These are phyloP conservation scores for Bonia amplexicaulis DNA, from an alignment of 176 grass and related monocot genomes.

Conservation along the genomic window DNA sequence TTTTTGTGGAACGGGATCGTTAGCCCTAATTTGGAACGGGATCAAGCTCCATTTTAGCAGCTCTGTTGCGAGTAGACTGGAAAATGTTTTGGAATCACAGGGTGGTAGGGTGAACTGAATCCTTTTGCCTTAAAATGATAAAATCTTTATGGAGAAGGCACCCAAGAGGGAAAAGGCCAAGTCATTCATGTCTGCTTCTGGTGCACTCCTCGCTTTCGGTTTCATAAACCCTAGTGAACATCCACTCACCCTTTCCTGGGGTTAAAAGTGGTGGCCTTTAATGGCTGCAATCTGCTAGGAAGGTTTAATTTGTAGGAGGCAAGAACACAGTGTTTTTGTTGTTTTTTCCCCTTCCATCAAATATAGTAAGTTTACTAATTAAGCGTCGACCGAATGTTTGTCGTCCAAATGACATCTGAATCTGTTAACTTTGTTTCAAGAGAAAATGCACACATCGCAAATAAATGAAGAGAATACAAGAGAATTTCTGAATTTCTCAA, in stretches of 20 bases:
- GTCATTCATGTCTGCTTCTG: slow-evolving; percentile 34
- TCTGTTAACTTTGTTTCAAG: too few relatives aligned
- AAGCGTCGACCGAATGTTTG: background rate
- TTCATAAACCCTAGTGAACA: slow-evolving; percentile 7
- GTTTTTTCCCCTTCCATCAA: background rate
- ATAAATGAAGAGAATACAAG: too few relatives aligned
- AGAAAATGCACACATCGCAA: too few relatives aligned
- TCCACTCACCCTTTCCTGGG: slow-evolving; percentile 7
- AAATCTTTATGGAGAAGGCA: slow-evolving; percentile 39
- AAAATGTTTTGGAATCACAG: background rate
- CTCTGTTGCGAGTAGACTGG: background rate
- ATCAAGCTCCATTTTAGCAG: too few relatives aligned
- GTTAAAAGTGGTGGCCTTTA: background rate
- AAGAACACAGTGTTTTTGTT: background rate
- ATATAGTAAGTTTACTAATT: background rate
- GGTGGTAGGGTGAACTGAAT: slow-evolving; percentile 9
- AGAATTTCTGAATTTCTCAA: too few relatives aligned
- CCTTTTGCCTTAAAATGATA: slow-evolving; percentile 24
- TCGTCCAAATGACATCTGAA: background rate
- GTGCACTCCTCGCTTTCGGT: slow-evolving; percentile 34
- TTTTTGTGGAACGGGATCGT: background rate
- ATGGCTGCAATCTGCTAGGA: background rate
- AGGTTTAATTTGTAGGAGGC: background rate
- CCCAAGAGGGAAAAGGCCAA: slow-evolving; percentile 11
- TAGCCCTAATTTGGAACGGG: slow-evolving; percentile 11